Evolutionary conservation across 169 alveolate species (phyloP).

Genomic region (Babesia bovis): DNA sequence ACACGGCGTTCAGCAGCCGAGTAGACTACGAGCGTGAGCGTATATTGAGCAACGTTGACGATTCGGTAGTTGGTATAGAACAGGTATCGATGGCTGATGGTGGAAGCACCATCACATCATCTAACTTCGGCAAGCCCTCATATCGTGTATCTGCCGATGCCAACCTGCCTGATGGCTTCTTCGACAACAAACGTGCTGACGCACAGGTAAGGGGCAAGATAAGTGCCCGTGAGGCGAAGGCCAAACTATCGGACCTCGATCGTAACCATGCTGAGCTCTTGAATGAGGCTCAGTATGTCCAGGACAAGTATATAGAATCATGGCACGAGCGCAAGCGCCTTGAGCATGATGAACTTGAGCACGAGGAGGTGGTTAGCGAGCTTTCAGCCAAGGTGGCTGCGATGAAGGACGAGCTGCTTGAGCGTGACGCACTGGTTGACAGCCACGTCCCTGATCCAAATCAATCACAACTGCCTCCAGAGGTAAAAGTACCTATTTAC

Average conservation of each 20-base stretch:
- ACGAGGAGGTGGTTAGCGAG: slow-evolving; percentile 27
- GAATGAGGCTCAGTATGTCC: slow-evolving; percentile 63
- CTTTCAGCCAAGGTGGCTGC: slow-evolving; percentile 25
- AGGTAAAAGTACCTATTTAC: not conserved
- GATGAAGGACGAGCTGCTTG: slow-evolving; percentile 26
- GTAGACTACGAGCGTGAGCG: slow-evolving; percentile 52
- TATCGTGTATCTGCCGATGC: slow-evolving; percentile 25
- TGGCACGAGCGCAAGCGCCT: slow-evolving; percentile 42
- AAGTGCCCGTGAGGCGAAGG: slow-evolving; percentile 41
- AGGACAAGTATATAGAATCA: slow-evolving; percentile 53
- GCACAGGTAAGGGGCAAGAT: slow-evolving; percentile 67
- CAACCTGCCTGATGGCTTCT: slow-evolving; percentile 66
- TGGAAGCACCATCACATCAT: slow-evolving; percentile 48
- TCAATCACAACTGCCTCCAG: not conserved
- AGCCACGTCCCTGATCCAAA: not conserved
- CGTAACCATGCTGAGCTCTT: slow-evolving; percentile 39
- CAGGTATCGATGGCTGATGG: not conserved
- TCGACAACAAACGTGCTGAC: slow-evolving; percentile 61
- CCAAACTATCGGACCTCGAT: slow-evolving; percentile 44
- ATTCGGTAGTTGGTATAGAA: not conserved
- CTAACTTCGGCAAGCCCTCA: slow-evolving; percentile 45
- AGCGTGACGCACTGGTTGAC: slow-evolving; percentile 4
- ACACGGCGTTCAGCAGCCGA: slow-evolving; percentile 67
- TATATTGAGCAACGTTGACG: slow-evolving; percentile 49
- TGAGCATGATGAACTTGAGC: slow-evolving; percentile 53